These are phyloP conservation scores for Tubosaeta brunneosetosa DNA, from an alignment of 768 basidiomycete genomes.

Conservation along the genomic window DNA sequence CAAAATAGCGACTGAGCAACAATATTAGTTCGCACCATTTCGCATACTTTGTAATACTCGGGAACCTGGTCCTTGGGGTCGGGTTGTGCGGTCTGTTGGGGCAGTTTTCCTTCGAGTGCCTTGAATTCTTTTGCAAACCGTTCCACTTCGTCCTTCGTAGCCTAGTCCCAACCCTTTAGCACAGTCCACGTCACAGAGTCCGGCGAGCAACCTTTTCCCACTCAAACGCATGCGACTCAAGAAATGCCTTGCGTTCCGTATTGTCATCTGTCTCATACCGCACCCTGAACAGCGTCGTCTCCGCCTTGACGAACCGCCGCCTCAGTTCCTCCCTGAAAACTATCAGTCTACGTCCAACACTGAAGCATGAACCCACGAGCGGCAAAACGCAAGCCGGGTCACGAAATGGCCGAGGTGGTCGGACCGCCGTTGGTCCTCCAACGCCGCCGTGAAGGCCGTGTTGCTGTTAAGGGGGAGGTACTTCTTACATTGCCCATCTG, in stretches of 20 bases:
- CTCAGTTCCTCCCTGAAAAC: constrained; percentile 78
- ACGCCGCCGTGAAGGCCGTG: constrained; percentile 42
- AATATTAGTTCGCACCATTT: background rate
- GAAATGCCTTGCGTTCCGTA: constrained; percentile 60
- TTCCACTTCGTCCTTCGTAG: constrained; percentile 53
- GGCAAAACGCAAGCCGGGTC: constrained; percentile 89
- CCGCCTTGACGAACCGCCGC: constrained; percentile 83
- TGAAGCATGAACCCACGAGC: constrained; percentile 63
- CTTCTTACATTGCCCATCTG: constrained; percentile 59
- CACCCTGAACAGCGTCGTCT: constrained; percentile 76
- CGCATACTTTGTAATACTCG: constrained; percentile 68
- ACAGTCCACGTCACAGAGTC: background rate
- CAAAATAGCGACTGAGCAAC: background rate
- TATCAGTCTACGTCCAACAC: background rate
- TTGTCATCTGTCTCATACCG: constrained; percentile 66
- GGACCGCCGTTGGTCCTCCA: constrained; percentile 63
- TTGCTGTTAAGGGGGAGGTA: constrained; percentile 69
- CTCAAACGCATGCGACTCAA: constrained; percentile 58
- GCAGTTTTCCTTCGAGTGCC: constrained; percentile 24
- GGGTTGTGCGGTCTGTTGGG: fast-evolving
- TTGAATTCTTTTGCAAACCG: constrained; percentile 44
- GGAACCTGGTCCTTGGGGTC: background rate
- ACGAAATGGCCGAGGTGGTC: constrained; percentile 95
- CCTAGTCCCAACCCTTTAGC: constrained; percentile 36
- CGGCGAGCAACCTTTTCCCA: constrained; percentile 51